These are phyloP conservation scores for Camelina hispida DNA, from an alignment of 345 rosid species.

Conservation along the genomic window DNA sequence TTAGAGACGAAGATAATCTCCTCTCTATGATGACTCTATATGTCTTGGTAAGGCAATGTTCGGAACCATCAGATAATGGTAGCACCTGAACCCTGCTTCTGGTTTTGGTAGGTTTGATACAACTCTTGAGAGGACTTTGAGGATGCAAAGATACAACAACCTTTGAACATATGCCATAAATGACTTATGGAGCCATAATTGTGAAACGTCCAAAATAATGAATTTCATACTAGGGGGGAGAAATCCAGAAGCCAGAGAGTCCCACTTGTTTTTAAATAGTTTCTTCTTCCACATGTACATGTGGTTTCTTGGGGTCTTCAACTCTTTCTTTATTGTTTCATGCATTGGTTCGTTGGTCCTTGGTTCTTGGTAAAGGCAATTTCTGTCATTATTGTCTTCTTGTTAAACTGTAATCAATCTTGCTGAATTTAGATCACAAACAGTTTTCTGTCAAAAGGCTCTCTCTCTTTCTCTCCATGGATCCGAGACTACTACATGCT, in stretches of 20 bases:
- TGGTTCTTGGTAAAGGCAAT: not conserved
- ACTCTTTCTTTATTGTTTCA: not conserved
- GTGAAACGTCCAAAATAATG: not conserved
- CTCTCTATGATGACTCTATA: not conserved
- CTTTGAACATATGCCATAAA: not conserved
- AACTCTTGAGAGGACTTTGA: constrained; percentile 1
- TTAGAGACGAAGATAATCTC: not conserved
- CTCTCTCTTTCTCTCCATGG: constrained; percentile 8
- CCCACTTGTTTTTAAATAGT: constrained; percentile 12
- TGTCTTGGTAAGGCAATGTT: not conserved
- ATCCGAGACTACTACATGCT: constrained; percentile 34
- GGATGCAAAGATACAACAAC: not conserved
- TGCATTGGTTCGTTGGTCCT: constrained; percentile 5
- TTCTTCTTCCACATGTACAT: constrained; percentile 1
- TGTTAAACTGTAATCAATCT: not conserved
- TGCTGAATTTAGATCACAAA: not conserved
- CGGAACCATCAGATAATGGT: not conserved
- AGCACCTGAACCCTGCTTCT: not conserved
- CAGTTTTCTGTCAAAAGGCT: not conserved
- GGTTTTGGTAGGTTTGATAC: constrained; percentile 20
- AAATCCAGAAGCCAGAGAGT: not conserved
- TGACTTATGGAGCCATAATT: not conserved
- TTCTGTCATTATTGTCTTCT: constrained; percentile 15
- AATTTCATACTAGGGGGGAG: not conserved
- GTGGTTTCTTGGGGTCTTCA: not conserved